These are phyloP conservation scores for Citrus inodora DNA, from an alignment of 345 rosid genomes.

Conservation along the genomic window DNA sequence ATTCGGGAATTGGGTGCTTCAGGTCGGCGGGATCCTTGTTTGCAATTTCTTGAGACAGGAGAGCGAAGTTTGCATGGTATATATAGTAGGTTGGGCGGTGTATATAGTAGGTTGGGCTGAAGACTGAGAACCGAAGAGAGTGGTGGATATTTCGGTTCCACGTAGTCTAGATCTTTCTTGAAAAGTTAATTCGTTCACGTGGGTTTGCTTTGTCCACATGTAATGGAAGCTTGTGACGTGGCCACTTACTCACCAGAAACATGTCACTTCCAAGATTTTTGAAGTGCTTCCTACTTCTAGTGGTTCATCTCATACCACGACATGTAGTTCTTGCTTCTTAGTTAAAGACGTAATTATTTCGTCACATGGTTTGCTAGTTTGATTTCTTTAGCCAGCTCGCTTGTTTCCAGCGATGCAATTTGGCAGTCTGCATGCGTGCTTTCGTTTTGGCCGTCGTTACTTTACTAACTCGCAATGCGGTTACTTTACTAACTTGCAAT, in stretches of 20 bases:
- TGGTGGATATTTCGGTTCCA: conserved; percentile 32
- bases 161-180: conserved; percentile 9
- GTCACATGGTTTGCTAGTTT: no score
- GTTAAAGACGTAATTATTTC: no score
- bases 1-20: background rate
- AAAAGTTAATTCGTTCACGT: conserved; percentile 23
- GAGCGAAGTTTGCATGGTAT: background rate
- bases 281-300: background rate
- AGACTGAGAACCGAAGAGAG: background rate
- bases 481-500: background rate
- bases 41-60: rapidly evolving
- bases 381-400: background rate
- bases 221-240: background rate
- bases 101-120: background rate
- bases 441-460: background rate
- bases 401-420: background rate
- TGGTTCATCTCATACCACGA: background rate
- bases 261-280: background rate
- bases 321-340: background rate
- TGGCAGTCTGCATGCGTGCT: background rate
- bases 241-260: background rate
- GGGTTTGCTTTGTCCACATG: conserved; percentile 30
- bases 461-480: background rate
- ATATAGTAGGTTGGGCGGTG: background rate
- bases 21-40: rapidly evolving